Evolutionary conservation across 2,329 filamentous ascomycete genomes (phyloP), one percentile per base, ranked within the genome.

Genomic region (Phialophora macrospora): DNA sequence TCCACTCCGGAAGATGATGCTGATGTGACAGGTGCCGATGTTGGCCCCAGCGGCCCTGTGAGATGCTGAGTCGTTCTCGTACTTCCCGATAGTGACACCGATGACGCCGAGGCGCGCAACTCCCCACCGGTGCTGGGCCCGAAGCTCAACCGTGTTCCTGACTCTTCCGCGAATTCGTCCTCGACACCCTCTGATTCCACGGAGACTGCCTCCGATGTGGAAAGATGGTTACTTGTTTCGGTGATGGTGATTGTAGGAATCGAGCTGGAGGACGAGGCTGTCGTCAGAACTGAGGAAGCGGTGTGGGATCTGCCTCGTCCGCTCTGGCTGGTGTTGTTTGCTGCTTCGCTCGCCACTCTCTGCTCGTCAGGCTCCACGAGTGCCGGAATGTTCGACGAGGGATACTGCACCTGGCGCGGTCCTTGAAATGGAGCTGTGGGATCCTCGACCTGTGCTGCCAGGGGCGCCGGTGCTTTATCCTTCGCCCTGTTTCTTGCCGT

Each of bases 401-500:
- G n/a, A 28, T 20, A 30, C 24, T n/a, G 20, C n/a, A n/a, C n/a
- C n/a, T n/a, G n/a, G n/a, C n/a, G n/a, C 26, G n/a, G 17, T 46
- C 20, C 28, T 41, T 20, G 30, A n/a, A 20, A 11, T 24, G 32
- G 9, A 9, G 38, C 44, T 44, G 49, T 46, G 59, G 62, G 61
- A 58, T 63, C 55, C 34, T 63, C 44, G 24, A 58, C 59, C 38
- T 62, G 59, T 32, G 59, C 59, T 44, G 59, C 51, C 14, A 62
- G 20, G 11, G 34, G 32, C 24, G 59, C 61, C 46, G 52, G 55
- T 14, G 52, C 44, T 44, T 66, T 66, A 24, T 60, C 41, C 49
- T 56, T 64, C 46, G 54, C 55, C 44, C 55, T 62, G 60, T 65
- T 65, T 44, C 63, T 65, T 24, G 63, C 55, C 12, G 59, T 59